A percentile compares a stretch with the other conserved stretches of the same genome.
Conservation (phyloP, 345 rosid genomes). For the rapeseed (Brassica napus) region DNA sequence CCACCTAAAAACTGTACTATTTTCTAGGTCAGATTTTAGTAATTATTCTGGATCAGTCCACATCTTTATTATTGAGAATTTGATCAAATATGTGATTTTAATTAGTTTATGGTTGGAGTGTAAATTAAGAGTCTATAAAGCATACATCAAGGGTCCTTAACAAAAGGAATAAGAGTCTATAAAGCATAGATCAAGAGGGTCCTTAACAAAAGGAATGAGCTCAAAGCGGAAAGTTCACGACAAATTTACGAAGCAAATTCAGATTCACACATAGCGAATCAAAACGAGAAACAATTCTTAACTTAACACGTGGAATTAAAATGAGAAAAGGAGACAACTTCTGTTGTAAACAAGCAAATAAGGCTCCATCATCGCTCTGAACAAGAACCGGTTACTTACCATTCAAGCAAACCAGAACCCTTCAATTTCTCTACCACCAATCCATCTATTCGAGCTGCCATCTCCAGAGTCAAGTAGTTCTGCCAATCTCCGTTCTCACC, state of each 20-base stretch:
- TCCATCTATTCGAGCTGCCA: constrained; percentile 18
- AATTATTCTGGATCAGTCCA: too few relatives aligned
- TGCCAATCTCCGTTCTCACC: constrained; percentile 42
- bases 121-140: too few relatives aligned
- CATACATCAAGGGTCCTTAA: too few relatives aligned
- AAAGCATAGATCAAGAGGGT: neutral
- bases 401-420: constrained; percentile 21
- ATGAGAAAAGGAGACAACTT: neutral
- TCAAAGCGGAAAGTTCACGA: neutral
- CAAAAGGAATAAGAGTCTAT: too few relatives aligned
- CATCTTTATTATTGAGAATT: too few relatives aligned
- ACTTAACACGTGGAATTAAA: neutral
- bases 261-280: neutral
- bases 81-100: too few relatives aligned
- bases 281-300: neutral
- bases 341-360: neutral
- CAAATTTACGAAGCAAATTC: neutral
- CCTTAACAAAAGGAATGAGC: neutral
- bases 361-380: too few relatives aligned
- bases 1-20: too few relatives aligned
- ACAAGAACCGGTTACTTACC: neutral
- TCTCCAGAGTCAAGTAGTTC: constrained; percentile 26
- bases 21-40: too few relatives aligned
- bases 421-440: neutral
- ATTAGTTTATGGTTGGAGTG: too few relatives aligned